Base-by-base conservation (phyloP, 2,329 filamentous ascomycete genomes). In the Ambrosiella xylebori region DNA sequence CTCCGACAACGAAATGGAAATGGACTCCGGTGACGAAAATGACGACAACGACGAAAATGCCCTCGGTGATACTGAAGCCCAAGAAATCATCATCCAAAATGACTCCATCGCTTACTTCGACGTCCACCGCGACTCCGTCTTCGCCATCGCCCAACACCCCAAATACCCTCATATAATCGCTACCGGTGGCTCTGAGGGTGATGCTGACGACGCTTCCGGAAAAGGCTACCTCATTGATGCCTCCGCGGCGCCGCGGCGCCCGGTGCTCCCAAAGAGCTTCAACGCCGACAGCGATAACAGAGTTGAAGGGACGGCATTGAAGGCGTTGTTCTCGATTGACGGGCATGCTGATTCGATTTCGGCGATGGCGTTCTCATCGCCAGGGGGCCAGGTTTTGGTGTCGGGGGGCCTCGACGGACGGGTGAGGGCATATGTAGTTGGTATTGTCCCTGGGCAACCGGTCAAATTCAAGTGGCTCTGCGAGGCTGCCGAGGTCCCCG, bases 61-160 rank as follows among this genome's bases (percentile, higher is more conserved):
- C 7, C 13, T 7, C 12, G 41, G 12, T 37, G 41, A 54, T 12
- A 72, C 64, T 8, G 64, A 65, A 35, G 65, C 15, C 36, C 72
- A 74, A 36, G 88, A 93, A 68, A 81, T 96, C 47, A 73, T 80
- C 47, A 76, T 97, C 6, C 81, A 93, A 62, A 98, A 97, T 75
- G 91, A 98, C 76, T 94, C 88, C 63, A 76, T 84, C 63, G 91
- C 88, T 61, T 91, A 95, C 74, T 96, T 97, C 67, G 93, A 97
- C 74, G 71, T 73, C 40, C 88, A 96, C 74, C 85, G 82, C 64
- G 89, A 96, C 76, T 90, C 85, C 61, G 86, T 98, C 66, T 98
- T 96, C 74, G 82, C 87, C 71, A 93, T 98, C 68, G 88, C 91
- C 15, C 88, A 95, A 68, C 93, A 98, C 69, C 93, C 93, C 3